Evolutionary conservation across 2,329 filamentous ascomycete genomes (phyloP), one percentile per base, ranked within the genome.

Genomic region (Chalaropsis ovoidea): DNA sequence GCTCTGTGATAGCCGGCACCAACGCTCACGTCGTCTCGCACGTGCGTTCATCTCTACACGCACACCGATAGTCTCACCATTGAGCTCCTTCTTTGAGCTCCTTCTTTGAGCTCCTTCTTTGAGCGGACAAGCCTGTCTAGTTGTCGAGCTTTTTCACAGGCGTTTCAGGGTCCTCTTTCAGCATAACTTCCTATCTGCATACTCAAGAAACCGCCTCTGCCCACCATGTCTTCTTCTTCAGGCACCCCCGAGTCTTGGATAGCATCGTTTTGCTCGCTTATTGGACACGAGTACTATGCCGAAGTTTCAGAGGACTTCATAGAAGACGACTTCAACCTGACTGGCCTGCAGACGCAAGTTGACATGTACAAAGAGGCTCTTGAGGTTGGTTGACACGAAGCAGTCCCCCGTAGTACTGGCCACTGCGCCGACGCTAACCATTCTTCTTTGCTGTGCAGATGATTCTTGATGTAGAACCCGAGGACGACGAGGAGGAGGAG

Each of bases 251-350:
- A 99, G 80, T 95, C 92, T 65, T 99, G 94, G 94, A 97, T 99
- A 79, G 88, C 90, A 69, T 95, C 92, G 67, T 99, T 96, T 76
- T 99, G 94, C 80, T 91, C 90, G 47, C 81, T 97, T 58, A 83
- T 97, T 68, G 94, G 94, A 68, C 94, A 99, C 75, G 94, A 99
- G 77, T 99, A 97, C 79, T 99, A 99, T 76, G 94, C 94, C 69
- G 94, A 99, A 79, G 93, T 99, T 62, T 94, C 90, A 58, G 94
- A 99, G 77, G 94, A 99, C 73, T 99, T 99, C 72, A 97, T 99
- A 74, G 94, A 99, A 76, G 94, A 99, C 85, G 94, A 99, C 76
- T 99, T 99, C 81, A 99, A 99, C 77, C 81, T 99, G 70, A 99
- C 94, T 0, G 94, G 94, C 62, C 81, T 99, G 72, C 91, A 96